Conservation (phyloP, 176 grass and related monocot genomes). For the Aechmea fasciata region DNA sequence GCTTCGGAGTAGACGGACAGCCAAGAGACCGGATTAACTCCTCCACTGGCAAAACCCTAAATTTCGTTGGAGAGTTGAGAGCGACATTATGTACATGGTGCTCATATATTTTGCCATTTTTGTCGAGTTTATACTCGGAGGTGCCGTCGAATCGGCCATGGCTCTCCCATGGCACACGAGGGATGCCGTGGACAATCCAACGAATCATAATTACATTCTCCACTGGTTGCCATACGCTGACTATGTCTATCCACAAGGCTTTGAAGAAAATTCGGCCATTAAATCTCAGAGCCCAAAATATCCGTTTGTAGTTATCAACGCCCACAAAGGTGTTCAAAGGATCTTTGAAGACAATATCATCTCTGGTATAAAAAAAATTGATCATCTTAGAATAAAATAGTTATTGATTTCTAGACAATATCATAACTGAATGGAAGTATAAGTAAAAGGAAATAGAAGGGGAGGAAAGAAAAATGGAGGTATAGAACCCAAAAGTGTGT, state of each 20-base stretch:
- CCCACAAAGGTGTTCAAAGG: slow-evolving; percentile 74
- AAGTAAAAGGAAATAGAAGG: neutral
- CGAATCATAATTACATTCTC: slow-evolving; percentile 91
- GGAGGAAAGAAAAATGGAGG: neutral
- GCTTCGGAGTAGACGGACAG: slow-evolving; percentile 60
- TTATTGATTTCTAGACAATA: neutral
- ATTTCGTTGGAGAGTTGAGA: slow-evolving; percentile 60
- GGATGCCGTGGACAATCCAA: slow-evolving; percentile 89
- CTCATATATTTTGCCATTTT: slow-evolving; percentile 84
- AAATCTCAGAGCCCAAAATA: slow-evolving; percentile 68
- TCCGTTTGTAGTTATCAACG: slow-evolving; percentile 71
- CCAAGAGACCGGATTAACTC: slow-evolving; percentile 70
- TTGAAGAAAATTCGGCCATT: slow-evolving; percentile 75
- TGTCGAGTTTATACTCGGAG: slow-evolving; percentile 88
- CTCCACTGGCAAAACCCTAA: slow-evolving; percentile 51
- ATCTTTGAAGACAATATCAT: slow-evolving; percentile 92
- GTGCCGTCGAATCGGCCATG: slow-evolving; percentile 85
- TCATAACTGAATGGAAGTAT: neutral
- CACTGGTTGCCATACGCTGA: slow-evolving; percentile 88
- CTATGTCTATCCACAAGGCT: slow-evolving; percentile 70
- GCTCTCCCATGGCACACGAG: slow-evolving; percentile 77
- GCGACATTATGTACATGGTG: slow-evolving; percentile 85
- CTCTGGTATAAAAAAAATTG: slow-evolving; percentile 45
- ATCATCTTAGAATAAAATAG: slow-evolving; percentile 13
- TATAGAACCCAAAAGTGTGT: neutral